Conservation (phyloP, 2,329 filamentous ascomycete species). For the Plenodomus tracheiphilus region DNA sequence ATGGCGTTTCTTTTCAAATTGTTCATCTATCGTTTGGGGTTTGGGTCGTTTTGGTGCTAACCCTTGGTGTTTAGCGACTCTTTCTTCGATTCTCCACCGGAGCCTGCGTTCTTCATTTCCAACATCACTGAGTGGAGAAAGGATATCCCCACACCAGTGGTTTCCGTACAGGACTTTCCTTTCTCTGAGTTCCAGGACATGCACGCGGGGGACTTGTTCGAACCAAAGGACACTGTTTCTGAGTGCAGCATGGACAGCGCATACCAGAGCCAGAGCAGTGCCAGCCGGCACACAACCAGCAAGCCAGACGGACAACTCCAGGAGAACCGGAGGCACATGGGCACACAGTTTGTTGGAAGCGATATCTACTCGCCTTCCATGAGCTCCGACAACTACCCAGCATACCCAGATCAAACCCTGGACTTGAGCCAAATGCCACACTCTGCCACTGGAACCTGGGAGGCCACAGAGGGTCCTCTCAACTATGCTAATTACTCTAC, state of each 20-base stretch:
- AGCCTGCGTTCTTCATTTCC: slow-evolving; percentile 40
- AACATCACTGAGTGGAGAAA: slow-evolving; percentile 49
- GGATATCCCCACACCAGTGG: slow-evolving; percentile 40
- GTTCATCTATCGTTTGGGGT: slow-evolving; percentile 16
- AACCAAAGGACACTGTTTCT: slow-evolving; percentile 44
- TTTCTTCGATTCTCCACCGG: slow-evolving; percentile 42
- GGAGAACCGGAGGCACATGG: slow-evolving; percentile 34
- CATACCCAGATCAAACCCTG: slow-evolving; percentile 33
- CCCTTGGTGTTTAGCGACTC: slow-evolving; percentile 43
- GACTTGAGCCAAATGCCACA: slow-evolving; percentile 42
- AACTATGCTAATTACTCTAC: slow-evolving; percentile 44
- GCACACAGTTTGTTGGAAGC: slow-evolving; percentile 34
- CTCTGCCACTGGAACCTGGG: slow-evolving; percentile 34
- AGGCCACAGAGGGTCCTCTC: slow-evolving; percentile 35
- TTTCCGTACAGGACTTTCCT: slow-evolving; percentile 41
- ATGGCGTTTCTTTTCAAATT: slow-evolving; percentile 38
- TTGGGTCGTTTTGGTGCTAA: slow-evolving; percentile 40
- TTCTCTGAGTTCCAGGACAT: slow-evolving; percentile 42
- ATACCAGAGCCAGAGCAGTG: slow-evolving; percentile 46
- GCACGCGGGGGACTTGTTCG: slow-evolving; percentile 38
- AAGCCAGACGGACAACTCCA: slow-evolving; percentile 34
- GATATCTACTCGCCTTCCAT: slow-evolving; percentile 43
- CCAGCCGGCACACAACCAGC: slow-evolving; percentile 36
- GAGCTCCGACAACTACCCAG: slow-evolving; percentile 40
- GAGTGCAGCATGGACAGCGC: slow-evolving; percentile 50